Conservation (phyloP, 2,329 filamentous ascomycete genomes). For the Phialemoniopsis sp. region DNA sequence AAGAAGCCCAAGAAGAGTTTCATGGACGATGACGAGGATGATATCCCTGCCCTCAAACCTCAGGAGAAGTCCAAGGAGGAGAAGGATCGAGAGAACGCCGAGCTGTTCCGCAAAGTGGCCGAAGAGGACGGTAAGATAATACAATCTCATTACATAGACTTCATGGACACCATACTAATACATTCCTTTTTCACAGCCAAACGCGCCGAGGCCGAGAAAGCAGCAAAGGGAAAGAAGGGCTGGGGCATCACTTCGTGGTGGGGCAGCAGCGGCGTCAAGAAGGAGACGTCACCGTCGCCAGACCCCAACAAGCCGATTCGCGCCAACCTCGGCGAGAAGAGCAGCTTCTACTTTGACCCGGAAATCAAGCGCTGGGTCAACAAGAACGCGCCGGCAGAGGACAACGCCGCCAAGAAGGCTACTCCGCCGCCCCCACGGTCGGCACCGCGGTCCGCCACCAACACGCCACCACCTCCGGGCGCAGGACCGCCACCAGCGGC, state of each 20-base stretch:
- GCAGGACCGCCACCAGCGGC: conserved; percentile 9
- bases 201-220: conserved; percentile 49
- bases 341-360: conserved; percentile 88
- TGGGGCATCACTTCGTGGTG: conserved; percentile 90
- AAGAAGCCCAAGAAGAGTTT: conserved; percentile 72
- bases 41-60: conserved; percentile 50
- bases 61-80: conserved; percentile 60
- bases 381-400: conserved; percentile 76
- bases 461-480: conserved; percentile 46
- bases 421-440: conserved; percentile 77
- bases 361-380: conserved; percentile 99
- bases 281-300: conserved; percentile 49
- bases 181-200: conserved; percentile 43
- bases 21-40: conserved; percentile 79
- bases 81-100: conserved; percentile 75
- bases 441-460: conserved; percentile 47
- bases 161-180: conserved; percentile 2
- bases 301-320: conserved; percentile 65
- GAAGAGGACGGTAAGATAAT: conserved; percentile 65
- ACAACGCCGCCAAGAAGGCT: conserved; percentile 52
- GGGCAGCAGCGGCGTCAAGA: conserved; percentile 59
- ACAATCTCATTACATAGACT: neutral
- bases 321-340: conserved; percentile 92
- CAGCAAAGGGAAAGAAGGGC: conserved; percentile 54
- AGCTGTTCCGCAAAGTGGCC: conserved; percentile 80